Conservation (phyloP, 805 yeast species). For the Metschnikowia kunwiensis region DNA sequence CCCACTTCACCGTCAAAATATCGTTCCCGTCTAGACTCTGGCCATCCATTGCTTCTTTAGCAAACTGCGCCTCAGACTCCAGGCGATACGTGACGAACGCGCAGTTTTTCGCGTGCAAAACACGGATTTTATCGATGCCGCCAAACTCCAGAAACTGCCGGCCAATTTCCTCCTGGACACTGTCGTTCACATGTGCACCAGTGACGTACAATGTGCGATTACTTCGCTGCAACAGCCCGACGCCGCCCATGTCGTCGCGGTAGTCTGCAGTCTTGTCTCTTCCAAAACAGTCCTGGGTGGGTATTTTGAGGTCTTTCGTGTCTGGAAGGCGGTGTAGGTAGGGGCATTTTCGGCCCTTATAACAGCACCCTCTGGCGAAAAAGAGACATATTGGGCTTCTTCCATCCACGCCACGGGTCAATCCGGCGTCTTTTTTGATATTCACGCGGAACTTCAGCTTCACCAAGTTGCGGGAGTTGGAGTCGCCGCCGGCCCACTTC, state of each 20-base stretch:
- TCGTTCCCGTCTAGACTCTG: conserved; percentile 68
- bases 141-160: conserved; percentile 73
- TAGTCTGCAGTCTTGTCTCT: conserved; percentile 79
- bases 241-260: conserved; percentile 92
- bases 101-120: conserved; percentile 58
- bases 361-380: conserved; percentile 88
- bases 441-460: conserved; percentile 59
- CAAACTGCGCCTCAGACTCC: conserved; percentile 85
- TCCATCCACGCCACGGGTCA: conserved; percentile 59
- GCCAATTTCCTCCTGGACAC: conserved; percentile 33
- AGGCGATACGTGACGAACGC: conserved; percentile 72
- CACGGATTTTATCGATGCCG: conserved; percentile 60
- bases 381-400: conserved; percentile 66
- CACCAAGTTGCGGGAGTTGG: conserved; percentile 43
- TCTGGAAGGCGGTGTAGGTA: conserved; percentile 76
- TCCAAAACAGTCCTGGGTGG: conserved; percentile 87
- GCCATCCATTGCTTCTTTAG: conserved; percentile 89
- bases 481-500: conserved; percentile 78
- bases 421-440: conserved; percentile 65
- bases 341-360: conserved; percentile 70
- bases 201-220: conserved; percentile 80
- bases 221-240: conserved; percentile 70
- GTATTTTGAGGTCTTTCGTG: conserved; percentile 52
- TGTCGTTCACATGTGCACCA: conserved; percentile 42
- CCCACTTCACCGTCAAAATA: conserved; percentile 77